Evolutionary conservation across 1,139 yeast species (phyloP).

Genomic region (Debaryomyces sp.): DNA sequence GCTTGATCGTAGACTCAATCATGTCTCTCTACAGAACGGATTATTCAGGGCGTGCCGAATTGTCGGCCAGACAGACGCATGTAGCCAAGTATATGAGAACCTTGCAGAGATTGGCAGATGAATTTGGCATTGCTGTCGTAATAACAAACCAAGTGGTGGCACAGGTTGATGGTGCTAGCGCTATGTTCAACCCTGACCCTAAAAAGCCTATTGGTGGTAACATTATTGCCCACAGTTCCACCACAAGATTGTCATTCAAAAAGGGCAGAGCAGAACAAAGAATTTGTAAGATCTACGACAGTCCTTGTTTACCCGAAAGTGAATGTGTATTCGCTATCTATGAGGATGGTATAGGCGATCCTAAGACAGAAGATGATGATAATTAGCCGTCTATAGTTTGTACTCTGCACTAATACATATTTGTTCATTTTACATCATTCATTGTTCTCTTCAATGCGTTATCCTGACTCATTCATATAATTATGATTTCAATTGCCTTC

Average conservation of each 20-base stretch:
- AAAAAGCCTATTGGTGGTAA: constrained; percentile 99
- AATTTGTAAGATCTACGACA: constrained; percentile 90
- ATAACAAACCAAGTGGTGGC: constrained; percentile 98
- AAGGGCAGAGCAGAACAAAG: constrained; percentile 93
- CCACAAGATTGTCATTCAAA: constrained; percentile 85
- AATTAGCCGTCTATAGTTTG: constrained; percentile 6
- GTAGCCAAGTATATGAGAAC: constrained; percentile 93
- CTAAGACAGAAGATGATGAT: constrained; percentile 70
- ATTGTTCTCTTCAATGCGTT: background rate
- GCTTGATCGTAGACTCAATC: constrained; percentile 90
- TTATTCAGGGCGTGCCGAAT: constrained; percentile 93
- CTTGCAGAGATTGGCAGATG: constrained; percentile 92
- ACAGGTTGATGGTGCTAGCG: constrained; percentile 90
- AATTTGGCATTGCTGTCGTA: constrained; percentile 97
- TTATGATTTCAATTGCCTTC: background rate
- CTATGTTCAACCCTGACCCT: constrained; percentile 92
- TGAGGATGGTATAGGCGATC: constrained; percentile 97
- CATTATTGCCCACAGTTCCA: constrained; percentile 94
- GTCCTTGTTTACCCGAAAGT: constrained; percentile 94
- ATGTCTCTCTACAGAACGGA: constrained; percentile 97
- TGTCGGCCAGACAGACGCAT: constrained; percentile 92
- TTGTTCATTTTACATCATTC: background rate
- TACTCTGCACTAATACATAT: background rate
- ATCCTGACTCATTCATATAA: background rate
- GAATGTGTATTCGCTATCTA: constrained; percentile 95